Evolutionary conservation across 2,329 filamentous ascomycete species (phyloP).

Genomic region (Cytospora leucostoma): DNA sequence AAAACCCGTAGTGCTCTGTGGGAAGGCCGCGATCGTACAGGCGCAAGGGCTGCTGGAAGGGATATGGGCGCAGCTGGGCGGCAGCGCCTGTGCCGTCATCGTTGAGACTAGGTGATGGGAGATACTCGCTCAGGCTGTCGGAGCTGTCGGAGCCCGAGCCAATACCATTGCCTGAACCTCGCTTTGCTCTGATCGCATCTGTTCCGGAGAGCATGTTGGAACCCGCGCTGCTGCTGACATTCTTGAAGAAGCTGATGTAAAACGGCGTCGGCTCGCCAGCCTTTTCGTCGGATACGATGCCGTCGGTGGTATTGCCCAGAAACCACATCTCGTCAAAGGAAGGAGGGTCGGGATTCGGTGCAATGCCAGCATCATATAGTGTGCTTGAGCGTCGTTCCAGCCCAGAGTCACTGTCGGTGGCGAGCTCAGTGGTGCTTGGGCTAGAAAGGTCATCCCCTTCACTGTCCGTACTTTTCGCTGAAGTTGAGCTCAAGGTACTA

Average conservation of each 20-base stretch:
- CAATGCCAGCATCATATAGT: conserved; percentile 39
- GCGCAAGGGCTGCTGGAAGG: conserved; percentile 75
- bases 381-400: conserved; percentile 11
- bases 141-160: conserved; percentile 27
- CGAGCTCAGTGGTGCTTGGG: background rate
- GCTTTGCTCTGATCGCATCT: conserved; percentile 26
- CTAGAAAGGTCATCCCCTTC: conserved; percentile 7
- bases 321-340: conserved; percentile 74
- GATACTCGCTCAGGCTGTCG: conserved; percentile 51
- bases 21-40: conserved; percentile 80
- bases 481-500: conserved; percentile 7
- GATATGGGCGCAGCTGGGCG: conserved; percentile 70
- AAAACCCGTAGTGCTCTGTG: conserved; percentile 92
- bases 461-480: conserved; percentile 10
- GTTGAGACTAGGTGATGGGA: conserved; percentile 65
- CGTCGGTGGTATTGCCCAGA: conserved; percentile 83
- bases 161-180: conserved; percentile 34
- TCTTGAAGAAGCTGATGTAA: conserved; percentile 72
- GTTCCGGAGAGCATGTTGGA: conserved; percentile 30
- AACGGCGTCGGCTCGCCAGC: conserved; percentile 87
- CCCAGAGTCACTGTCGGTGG: background rate
- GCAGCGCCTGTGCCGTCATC: conserved; percentile 71
- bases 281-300: conserved; percentile 62
- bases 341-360: conserved; percentile 59
- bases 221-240: conserved; percentile 40